Evolutionary conservation across 2,329 filamentous ascomycete species (phyloP), one percentile per base, ranked within the genome.

Genomic region (Orbilia quercus): DNA sequence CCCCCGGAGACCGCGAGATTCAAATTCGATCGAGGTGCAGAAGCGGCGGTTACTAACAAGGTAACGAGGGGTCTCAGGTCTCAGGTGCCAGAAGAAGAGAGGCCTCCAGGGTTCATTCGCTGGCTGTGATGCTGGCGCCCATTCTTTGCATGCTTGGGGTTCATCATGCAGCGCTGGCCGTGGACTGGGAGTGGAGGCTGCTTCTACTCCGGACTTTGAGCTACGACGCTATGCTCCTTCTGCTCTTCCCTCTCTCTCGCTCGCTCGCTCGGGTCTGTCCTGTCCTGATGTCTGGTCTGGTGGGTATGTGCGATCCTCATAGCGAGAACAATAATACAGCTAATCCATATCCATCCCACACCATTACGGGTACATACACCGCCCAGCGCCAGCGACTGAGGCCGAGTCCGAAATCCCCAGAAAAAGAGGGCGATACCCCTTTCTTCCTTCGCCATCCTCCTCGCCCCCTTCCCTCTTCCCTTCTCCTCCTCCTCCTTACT

Each of bases 391-490:
- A 64, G 51, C 60, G 55, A 66, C 69, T 51, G 51, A 54, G 25
- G 31, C 28, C 25, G 40, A 45, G n/a, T 38, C 28, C 45, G 22
- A 18, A 57, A 73, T 73, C 69, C 69, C 69, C 69, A 73, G 69
- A 73, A 73, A 71, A 73, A 73, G 69, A 51, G 67, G 38, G 67
- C 67, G 66, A 73, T 66, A 62, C 60, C 69, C 69, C 69, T 66
- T 73, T 73, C 54, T 51, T 65, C 53, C 57, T 50, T 51, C 70
- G 75, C 76, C 72, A 75, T 75, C 76, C 77, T 77, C 78, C 75
- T 77, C 78, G 76, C 71, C 75, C 73, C 73, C 75, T 72, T 72
- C 77, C 66, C 76, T 75, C 74, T 77, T 75, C 77, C 9, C 63
- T 75, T 75, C 75, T 75, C 75, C 75, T 77, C 77, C 74, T 77